Evolutionary conservation across 495 filamentous ascomycete species (phyloP).

Genomic region (Penicillium canariense): DNA sequence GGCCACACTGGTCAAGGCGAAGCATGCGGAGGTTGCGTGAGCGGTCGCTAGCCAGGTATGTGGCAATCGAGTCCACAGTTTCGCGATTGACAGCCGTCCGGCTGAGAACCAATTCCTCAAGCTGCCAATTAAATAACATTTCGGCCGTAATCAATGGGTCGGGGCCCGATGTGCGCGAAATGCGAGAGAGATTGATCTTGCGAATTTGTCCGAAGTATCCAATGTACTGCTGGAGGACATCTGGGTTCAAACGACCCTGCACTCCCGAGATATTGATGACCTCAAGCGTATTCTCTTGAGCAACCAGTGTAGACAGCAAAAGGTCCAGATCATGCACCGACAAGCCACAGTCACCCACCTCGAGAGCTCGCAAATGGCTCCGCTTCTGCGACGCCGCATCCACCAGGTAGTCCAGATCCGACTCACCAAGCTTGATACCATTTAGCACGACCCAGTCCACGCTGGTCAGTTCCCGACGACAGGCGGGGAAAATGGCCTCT

Average conservation of each 20-base stretch:
- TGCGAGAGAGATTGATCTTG: conserved; percentile 69
- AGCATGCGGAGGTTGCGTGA: conserved; percentile 67
- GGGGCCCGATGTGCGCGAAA: conserved; percentile 58
- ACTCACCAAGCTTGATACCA: conserved; percentile 79
- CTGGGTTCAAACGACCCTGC: conserved; percentile 65
- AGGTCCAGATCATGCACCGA: conserved; percentile 51
- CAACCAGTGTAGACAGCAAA: conserved; percentile 42
- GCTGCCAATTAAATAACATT: conserved; percentile 66
- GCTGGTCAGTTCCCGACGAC: conserved; percentile 67
- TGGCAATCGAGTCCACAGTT: conserved; percentile 57
- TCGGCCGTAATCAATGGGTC: conserved; percentile 66
- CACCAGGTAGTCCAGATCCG: conserved; percentile 71
- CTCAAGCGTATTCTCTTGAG: conserved; percentile 72
- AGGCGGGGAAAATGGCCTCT: conserved; percentile 75
- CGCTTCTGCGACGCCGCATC: conserved; percentile 61
- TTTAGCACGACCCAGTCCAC: conserved; percentile 79
- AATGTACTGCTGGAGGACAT: conserved; percentile 60
- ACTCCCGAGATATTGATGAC: conserved; percentile 75
- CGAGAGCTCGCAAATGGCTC: conserved; percentile 74
- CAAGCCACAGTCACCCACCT: conserved; percentile 75
- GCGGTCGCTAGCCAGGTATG: conserved; percentile 59
- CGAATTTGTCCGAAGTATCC: conserved; percentile 66
- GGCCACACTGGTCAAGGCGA: conserved; percentile 72
- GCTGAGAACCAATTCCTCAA: conserved; percentile 72
- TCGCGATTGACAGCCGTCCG: conserved; percentile 58